Evolutionary conservation across 2,329 filamentous ascomycete species (phyloP).

Genomic region (Penicillium brasilianum): DNA sequence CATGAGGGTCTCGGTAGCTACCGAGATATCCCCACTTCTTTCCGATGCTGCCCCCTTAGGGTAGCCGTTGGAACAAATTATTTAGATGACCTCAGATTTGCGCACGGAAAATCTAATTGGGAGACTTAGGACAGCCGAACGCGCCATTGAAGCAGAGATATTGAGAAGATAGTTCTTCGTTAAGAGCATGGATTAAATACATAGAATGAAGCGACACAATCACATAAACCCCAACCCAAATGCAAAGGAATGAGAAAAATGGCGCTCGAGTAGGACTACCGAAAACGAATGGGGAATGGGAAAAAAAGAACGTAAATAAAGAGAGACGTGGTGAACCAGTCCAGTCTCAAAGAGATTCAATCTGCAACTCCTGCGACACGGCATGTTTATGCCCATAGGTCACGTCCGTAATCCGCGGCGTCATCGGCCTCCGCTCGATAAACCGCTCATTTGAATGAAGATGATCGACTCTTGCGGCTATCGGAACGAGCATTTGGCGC

Average conservation of each 20-base stretch:
- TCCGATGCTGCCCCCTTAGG: background rate
- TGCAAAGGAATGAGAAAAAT: background rate
- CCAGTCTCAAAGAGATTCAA: slow-evolving; percentile 34
- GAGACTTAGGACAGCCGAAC: background rate
- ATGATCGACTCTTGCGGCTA: slow-evolving; percentile 33
- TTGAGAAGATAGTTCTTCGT: background rate
- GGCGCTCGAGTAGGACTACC: background rate
- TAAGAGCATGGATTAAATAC: background rate
- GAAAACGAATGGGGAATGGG: slow-evolving; percentile 8
- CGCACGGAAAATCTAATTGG: too few relatives aligned
- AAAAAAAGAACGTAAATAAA: slow-evolving; percentile 6
- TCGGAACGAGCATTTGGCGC: slow-evolving; percentile 45
- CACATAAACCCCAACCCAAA: background rate
- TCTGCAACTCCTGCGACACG: slow-evolving; percentile 39
- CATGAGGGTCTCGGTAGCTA: background rate
- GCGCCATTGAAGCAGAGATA: too few relatives aligned
- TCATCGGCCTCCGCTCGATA: slow-evolving; percentile 35
- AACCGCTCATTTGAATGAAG: slow-evolving; percentile 37
- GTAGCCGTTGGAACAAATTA: too few relatives aligned
- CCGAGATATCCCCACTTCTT: slow-evolving; percentile 3
- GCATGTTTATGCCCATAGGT: slow-evolving; percentile 37
- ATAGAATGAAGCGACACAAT: too few relatives aligned
- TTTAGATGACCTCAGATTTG: too few relatives aligned
- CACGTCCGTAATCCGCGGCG: slow-evolving; percentile 37
- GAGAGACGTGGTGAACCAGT: background rate